Evolutionary conservation across 192 early-diverging fungal genomes (phyloP), one percentile per base, ranked within the genome.

Genomic region (Coemansia sp.): DNA sequence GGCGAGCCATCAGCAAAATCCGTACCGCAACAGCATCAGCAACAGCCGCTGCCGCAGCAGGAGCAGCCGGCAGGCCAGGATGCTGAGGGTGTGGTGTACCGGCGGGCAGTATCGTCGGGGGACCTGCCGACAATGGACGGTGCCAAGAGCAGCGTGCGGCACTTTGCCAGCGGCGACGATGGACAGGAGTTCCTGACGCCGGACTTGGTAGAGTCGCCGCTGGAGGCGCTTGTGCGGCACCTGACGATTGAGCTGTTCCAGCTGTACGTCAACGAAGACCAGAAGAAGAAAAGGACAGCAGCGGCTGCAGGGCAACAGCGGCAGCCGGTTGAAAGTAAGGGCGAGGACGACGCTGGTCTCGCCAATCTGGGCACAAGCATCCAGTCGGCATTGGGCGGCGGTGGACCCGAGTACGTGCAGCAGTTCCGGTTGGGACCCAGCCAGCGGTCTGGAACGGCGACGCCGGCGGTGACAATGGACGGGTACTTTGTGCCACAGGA

Each of bases 201-300:
- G 6, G 82, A 83, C 43, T 60, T 84, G 61, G 82, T 84, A 10
- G 76, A 79, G 62, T 84, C 82, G 41, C 82, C 82, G 32, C 71
- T 84, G 18, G 82, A 84, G 59, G 82, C 82, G 41, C 67, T 84
- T 32, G 82, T 83, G 56, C 66, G 76, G 39, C 77, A 70, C 32
- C 62, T 83, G 52, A 83, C 82, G 5, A 79, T 79, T 41, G 82
- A 83, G 73, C 77, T 83, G 52, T 83, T 78, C 65, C 82, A 83
- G 62, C 68, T 79, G 46, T 83, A 78, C 56, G 82, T 83, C 54
- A 82, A 55, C 62, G 80, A 82, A 62, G 75, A 82, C 69, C 74
- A 75, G 60, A 74, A 61, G 18, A 82, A 74, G 63, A 21, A 26
- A 26, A 26, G 26, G 26, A 26, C 26, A 26, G 26, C 26, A 3